Conservation (phyloP, 352 stramenopile species). For the Phytophthora cryptogea region DNA sequence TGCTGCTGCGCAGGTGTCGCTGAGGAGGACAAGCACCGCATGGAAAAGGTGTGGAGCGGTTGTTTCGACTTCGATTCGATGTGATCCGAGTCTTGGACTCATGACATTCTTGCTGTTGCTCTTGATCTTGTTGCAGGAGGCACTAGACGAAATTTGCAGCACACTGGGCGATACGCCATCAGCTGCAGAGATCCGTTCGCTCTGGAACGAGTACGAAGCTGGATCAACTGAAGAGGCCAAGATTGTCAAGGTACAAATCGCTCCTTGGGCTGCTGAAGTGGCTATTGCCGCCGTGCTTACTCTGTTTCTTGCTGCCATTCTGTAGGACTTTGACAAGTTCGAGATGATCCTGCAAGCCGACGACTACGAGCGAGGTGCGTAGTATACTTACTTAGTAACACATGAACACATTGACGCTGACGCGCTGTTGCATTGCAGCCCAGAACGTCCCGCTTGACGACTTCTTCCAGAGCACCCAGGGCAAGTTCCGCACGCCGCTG, state of each 20-base stretch:
- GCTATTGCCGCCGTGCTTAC: constrained; percentile 8
- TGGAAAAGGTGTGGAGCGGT: constrained; percentile 69
- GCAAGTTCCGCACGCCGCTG: constrained; percentile 81
- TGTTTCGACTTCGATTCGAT: neutral
- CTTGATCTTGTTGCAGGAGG: constrained; percentile 40
- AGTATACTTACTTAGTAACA: neutral
- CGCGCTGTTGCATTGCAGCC: constrained; percentile 28
- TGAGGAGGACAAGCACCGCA: constrained; percentile 89
- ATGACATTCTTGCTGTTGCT: neutral
- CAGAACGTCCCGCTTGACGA: constrained; percentile 68
- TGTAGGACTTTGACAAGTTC: constrained; percentile 94
- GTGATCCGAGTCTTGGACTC: neutral
- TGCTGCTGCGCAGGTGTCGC: constrained; percentile 61
- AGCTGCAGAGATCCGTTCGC: constrained; percentile 63
- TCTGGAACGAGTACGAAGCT: constrained; percentile 91
- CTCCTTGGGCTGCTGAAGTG: neutral
- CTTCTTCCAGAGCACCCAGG: constrained; percentile 84
- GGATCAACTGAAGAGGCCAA: constrained; percentile 80
- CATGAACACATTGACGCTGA: neutral
- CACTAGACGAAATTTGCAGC: constrained; percentile 69
- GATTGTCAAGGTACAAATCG: constrained; percentile 77
- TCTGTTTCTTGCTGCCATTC: constrained; percentile 1
- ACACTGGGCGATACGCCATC: constrained; percentile 59
- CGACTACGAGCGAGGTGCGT: constrained; percentile 90
- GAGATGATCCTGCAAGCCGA: constrained; percentile 96